phyloP scores from a whole-genome alignment of 306 rosid genomes.

The Elaeagnus macrophylla region DNA sequence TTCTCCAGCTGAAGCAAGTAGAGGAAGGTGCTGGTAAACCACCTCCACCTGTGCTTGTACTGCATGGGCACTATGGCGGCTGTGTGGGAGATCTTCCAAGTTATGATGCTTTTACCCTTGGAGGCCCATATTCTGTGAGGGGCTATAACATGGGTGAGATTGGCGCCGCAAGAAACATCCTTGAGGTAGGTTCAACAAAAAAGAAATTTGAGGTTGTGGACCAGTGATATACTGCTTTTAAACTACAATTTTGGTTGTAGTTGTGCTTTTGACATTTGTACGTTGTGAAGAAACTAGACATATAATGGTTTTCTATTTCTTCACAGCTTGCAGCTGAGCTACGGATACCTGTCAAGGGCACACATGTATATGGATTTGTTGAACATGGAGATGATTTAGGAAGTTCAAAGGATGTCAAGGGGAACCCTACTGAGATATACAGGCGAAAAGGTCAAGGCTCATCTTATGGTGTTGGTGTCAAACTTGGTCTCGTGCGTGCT shows the following conservation, averaged over 20 bases:
- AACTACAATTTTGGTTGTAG: background rate
- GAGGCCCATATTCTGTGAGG: conserved; percentile 97
- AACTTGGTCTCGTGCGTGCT: conserved; percentile 79
- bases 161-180: conserved; percentile 85
- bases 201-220: background rate
- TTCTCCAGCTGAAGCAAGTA: conserved; percentile 58
- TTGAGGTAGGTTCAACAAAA: conserved; percentile 55
- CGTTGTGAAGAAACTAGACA: conserved; percentile 7
- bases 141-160: conserved; percentile 98
- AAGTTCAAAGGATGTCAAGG: conserved; percentile 79
- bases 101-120: conserved; percentile 92
- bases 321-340: conserved; percentile 85
- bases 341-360: conserved; percentile 70
- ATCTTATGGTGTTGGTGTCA: conserved; percentile 77
- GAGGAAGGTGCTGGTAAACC: conserved; percentile 95
- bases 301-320: conserved; percentile 1
- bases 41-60: conserved; percentile 93
- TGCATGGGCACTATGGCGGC: conserved; percentile 96
- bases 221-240: background rate
- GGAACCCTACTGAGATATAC: conserved; percentile 91
- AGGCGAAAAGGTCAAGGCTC: conserved; percentile 88
- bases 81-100: conserved; percentile 98
- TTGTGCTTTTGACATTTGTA: background rate
- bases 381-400: conserved; percentile 96
- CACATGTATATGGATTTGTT: conserved; percentile 75